Percentiles rank a stretch among this genome's conserved stretches.
phyloP scores from a whole-genome alignment of 805 yeast species.

The Ogataea nakhonphanomensis region DNA sequence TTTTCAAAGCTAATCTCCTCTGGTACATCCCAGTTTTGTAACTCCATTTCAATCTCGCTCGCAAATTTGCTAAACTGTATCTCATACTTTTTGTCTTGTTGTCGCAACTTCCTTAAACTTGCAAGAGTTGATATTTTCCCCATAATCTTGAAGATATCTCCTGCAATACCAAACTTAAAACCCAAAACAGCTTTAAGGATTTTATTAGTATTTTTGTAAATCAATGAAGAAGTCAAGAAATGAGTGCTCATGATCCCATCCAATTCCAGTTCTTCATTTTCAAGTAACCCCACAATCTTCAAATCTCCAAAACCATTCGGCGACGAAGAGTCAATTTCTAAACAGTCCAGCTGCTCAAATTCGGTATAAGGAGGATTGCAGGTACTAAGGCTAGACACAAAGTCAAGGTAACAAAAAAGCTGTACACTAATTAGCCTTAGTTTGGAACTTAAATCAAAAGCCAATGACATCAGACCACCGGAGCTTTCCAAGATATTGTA shows the following conservation, averaged over 20 bases:
- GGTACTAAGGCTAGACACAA: constrained; percentile 29
- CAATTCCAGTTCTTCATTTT: constrained; percentile 7
- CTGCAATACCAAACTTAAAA: constrained; percentile 31
- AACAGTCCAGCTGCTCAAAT: constrained; percentile 8
- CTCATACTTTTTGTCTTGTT: constrained; percentile 20
- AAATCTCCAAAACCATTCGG: constrained; percentile 9
- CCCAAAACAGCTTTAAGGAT: constrained; percentile 28
- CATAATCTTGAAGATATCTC: constrained; percentile 29
- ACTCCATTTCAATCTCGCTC: constrained; percentile 26
- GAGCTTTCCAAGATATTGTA: constrained; percentile 20
- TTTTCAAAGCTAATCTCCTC: constrained; percentile 17
- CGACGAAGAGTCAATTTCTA: constrained; percentile 1
- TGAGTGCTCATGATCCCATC: constrained; percentile 10
- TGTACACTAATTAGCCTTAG: constrained; percentile 27
- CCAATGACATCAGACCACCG: constrained; percentile 26
- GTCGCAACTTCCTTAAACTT: constrained; percentile 21
- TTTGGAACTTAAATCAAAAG: constrained; percentile 5
- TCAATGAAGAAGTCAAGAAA: constrained; percentile 7
- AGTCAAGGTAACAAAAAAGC: constrained; percentile 31
- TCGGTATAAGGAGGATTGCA: constrained; percentile 27
- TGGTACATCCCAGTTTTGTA: constrained; percentile 30
- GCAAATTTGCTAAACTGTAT: constrained; percentile 27
- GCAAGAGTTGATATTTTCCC: constrained; percentile 31
- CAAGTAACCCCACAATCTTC: constrained; percentile 2
- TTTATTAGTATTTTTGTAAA: constrained; percentile 19